Percentiles rank a stretch among this genome's conserved stretches.
phyloP scores from a whole-genome alignment of 768 basidiomycete genomes.

The Leccinum uliginosum region DNA sequence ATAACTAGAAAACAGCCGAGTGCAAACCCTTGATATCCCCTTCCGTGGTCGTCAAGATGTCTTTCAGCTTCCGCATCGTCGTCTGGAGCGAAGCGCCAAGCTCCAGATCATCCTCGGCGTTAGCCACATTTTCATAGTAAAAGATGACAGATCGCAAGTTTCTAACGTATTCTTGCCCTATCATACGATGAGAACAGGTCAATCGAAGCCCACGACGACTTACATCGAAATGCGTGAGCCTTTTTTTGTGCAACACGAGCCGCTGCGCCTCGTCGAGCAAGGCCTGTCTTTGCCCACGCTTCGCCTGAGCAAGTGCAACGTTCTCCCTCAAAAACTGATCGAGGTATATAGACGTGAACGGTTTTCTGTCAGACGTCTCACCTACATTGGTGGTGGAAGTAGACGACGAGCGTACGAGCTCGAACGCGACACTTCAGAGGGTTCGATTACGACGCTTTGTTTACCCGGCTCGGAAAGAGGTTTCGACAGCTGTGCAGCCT shows the following conservation, averaged over 20 bases:
- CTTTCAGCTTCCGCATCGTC: slow-evolving; percentile 47
- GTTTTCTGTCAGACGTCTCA: slow-evolving; percentile 23
- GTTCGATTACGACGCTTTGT: slow-evolving; percentile 57
- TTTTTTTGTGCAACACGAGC: slow-evolving; percentile 42
- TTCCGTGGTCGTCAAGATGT: slow-evolving; percentile 48
- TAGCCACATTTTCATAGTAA: slow-evolving; percentile 69
- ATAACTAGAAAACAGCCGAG: not conserved
- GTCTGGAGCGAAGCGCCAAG: slow-evolving; percentile 42
- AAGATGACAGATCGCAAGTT: slow-evolving; percentile 58
- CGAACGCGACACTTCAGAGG: slow-evolving; percentile 65
- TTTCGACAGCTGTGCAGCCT: slow-evolving; percentile 30
- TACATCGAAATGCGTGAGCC: slow-evolving; percentile 54
- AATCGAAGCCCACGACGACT: slow-evolving; percentile 16
- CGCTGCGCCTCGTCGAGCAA: slow-evolving; percentile 46
- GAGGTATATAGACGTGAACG: slow-evolving; percentile 56
- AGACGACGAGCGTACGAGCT: slow-evolving; percentile 32
- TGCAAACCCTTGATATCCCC: slow-evolving; percentile 48
- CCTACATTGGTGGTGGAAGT: slow-evolving; percentile 12
- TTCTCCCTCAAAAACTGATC: slow-evolving; percentile 70
- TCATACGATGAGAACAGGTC: not conserved
- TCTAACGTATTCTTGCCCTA: slow-evolving; percentile 62
- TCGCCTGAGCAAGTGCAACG: slow-evolving; percentile 37
- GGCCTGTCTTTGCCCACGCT: slow-evolving; percentile 32
- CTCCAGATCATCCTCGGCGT: slow-evolving; percentile 41
- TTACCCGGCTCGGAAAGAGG: slow-evolving; percentile 25